Conservation (phyloP, 1,284 basidiomycete species). For the Rhodotorula sp. region DNA sequence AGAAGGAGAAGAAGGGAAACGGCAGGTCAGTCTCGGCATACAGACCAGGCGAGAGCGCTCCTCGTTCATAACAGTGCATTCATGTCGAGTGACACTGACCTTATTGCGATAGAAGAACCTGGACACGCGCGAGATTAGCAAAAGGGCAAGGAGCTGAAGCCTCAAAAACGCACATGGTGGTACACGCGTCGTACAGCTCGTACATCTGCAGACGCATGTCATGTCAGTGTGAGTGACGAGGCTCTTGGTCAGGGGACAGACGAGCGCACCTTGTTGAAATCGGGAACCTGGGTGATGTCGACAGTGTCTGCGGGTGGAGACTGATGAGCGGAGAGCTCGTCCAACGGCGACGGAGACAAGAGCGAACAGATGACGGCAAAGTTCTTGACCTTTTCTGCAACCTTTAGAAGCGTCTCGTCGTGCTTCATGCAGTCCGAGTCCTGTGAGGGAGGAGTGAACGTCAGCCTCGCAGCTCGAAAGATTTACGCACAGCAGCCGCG, state of each 20-base stretch:
- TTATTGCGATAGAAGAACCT: slow-evolving; percentile 66
- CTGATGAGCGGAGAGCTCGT: not conserved
- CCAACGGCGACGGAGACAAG: not conserved
- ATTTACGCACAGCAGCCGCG: too few species aligned
- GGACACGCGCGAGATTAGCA: not conserved
- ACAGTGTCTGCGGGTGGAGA: slow-evolving; percentile 51
- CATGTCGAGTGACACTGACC: slow-evolving; percentile 44
- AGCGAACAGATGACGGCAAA: slow-evolving; percentile 83
- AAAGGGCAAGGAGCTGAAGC: not conserved
- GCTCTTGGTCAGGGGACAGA: accelerated
- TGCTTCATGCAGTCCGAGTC: slow-evolving; percentile 96
- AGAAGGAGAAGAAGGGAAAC: not conserved
- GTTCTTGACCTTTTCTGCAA: slow-evolving; percentile 96
- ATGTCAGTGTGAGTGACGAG: not conserved
- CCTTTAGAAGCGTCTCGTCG: slow-evolving; percentile 93
- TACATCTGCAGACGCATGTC: slow-evolving; percentile 66
- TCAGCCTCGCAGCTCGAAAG: too few species aligned
- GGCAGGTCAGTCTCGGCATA: not conserved
- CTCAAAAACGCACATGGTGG: slow-evolving; percentile 71
- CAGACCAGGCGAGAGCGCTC: not conserved
- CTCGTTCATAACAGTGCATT: slow-evolving; percentile 57
- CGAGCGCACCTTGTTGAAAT: slow-evolving; percentile 86
- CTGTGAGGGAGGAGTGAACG: slow-evolving; percentile 43
- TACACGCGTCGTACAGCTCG: slow-evolving; percentile 86
- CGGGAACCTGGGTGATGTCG: slow-evolving; percentile 95